Percentiles rank a stretch among this genome's conserved stretches.
phyloP scores from a whole-genome alignment of 805 yeast species.

The Ogataea ramenticola region DNA sequence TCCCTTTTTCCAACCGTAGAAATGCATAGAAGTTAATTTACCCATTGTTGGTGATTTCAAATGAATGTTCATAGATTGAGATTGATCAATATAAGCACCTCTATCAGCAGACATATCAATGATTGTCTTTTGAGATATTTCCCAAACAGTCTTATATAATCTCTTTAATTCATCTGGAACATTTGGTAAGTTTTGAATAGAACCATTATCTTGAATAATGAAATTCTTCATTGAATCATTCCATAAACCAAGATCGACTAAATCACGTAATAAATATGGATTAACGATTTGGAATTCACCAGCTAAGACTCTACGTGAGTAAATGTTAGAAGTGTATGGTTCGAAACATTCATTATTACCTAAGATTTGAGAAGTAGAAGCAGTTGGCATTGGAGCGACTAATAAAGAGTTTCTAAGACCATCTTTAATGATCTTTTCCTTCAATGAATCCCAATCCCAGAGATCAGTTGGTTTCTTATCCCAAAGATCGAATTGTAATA shows the following conservation, averaged over 20 bases:
- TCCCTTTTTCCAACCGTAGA: constrained; percentile 98
- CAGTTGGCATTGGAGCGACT: constrained; percentile 63
- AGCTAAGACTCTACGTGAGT: constrained; percentile 55
- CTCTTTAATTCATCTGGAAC: constrained; percentile 48
- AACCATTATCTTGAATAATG: constrained; percentile 51
- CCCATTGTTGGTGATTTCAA: constrained; percentile 95
- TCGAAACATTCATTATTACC: constrained; percentile 59
- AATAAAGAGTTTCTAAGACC: constrained; percentile 54
- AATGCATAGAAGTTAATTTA: constrained; percentile 95
- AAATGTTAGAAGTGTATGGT: constrained; percentile 56
- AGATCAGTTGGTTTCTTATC: constrained; percentile 50
- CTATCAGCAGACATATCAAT: constrained; percentile 68
- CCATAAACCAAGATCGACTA: constrained; percentile 54
- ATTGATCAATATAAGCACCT: constrained; percentile 80
- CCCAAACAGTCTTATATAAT: constrained; percentile 57
- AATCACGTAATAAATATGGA: constrained; percentile 50
- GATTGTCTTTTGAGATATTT: constrained; percentile 49
- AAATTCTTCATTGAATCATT: constrained; percentile 49
- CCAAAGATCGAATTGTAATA: constrained; percentile 54
- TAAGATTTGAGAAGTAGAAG: constrained; percentile 57
- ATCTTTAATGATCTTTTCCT: constrained; percentile 37
- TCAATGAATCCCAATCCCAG: constrained; percentile 53
- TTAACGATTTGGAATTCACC: constrained; percentile 61
- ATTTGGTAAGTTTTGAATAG: constrained; percentile 47
- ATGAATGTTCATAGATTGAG: constrained; percentile 90